These are phyloP conservation scores for Aspergillus ochraceus DNA, from an alignment of 2,329 filamentous ascomycete species.

Conservation along the genomic window DNA sequence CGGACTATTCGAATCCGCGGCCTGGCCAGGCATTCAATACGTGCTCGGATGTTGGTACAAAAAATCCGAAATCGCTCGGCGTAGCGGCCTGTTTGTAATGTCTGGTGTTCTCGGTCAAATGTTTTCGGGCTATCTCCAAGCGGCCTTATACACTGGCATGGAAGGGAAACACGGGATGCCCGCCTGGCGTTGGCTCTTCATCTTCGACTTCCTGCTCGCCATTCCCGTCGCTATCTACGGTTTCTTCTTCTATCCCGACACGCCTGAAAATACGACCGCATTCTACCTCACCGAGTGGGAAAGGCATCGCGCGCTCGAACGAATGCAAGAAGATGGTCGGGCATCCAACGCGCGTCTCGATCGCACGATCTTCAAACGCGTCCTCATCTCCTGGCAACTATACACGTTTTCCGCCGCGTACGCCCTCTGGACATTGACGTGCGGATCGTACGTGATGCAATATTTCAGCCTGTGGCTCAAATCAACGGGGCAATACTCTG, in stretches of 20 bases:
- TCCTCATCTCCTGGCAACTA: too few species aligned
- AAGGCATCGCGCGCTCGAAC: too few species aligned
- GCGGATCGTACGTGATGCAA: too few species aligned
- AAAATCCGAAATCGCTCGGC: slow-evolving; percentile 12
- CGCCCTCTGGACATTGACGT: too few species aligned
- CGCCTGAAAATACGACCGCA: slow-evolving; percentile 44
- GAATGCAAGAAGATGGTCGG: too few species aligned
- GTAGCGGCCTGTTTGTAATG: slow-evolving; percentile 16
- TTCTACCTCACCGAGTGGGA: slow-evolving; percentile 28
- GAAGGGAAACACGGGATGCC: slow-evolving; percentile 48
- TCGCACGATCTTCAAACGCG: too few species aligned
- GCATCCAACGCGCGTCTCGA: too few species aligned
- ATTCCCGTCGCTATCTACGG: slow-evolving; percentile 42
- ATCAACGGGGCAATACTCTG: too few species aligned
- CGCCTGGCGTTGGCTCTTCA: slow-evolving; percentile 57
- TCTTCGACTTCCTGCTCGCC: slow-evolving; percentile 56
- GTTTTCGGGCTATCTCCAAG: slow-evolving; percentile 32
- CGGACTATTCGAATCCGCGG: slow-evolving; percentile 18
- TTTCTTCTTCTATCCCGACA: slow-evolving; percentile 44
- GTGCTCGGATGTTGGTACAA: slow-evolving; percentile 22
- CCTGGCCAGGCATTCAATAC: slow-evolving; percentile 18
- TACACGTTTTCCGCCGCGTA: too few species aligned
- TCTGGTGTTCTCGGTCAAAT: slow-evolving; percentile 7
- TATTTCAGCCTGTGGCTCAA: too few species aligned
- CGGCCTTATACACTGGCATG: slow-evolving; percentile 51